Evolutionary conservation across 768 basidiomycete species (phyloP), one percentile per base, ranked within the genome.

Genomic region (Psilocybe subaeruginosa): DNA sequence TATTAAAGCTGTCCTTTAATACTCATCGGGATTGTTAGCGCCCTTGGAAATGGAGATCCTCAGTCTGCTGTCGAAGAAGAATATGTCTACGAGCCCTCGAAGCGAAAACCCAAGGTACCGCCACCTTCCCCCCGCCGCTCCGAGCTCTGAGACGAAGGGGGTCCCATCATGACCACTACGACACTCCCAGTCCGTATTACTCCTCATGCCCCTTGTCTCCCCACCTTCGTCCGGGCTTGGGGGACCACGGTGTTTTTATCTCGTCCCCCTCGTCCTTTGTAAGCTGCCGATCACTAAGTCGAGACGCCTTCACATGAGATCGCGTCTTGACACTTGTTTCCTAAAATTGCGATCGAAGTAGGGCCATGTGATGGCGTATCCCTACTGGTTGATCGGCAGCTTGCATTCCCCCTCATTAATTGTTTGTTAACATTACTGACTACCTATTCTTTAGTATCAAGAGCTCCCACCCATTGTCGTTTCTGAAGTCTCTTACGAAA

Each of bases 141-240:
- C 79, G 90, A 92, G 89, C 88, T 92, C 84, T 93, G 89, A 92
- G 92, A 92, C 91, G 92, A 93, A 90, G 92, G 91, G 86, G 92
- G 86, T 67, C 70, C 72, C 70, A 77, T 74, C 72, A 77, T 76
- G 79, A 76, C 67, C 64, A 56, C 57, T 74, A 66, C 76, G 77
- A 79, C 79, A 75, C 80, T 81, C 85, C 85, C 77, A 85, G 85
- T 91, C 85, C 84, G 89, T 91, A 85, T 85, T 76, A 71, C 77
- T 81, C 84, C 80, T 78, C 77, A 70, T 75, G 73, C 75, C 75
- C 75, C 69, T 75, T 76, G 68, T 69, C 67, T 64, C 77, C 77
- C 76, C 79, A 80, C 90, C 89, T 89, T 91, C 88, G 88, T 88
- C 89, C 84, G 90, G 90, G 90, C 88, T 91, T 86, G 89, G 91